Evolutionary conservation across 164 flowering plant species (phyloP).

Genomic region (Vitis amurensis): DNA sequence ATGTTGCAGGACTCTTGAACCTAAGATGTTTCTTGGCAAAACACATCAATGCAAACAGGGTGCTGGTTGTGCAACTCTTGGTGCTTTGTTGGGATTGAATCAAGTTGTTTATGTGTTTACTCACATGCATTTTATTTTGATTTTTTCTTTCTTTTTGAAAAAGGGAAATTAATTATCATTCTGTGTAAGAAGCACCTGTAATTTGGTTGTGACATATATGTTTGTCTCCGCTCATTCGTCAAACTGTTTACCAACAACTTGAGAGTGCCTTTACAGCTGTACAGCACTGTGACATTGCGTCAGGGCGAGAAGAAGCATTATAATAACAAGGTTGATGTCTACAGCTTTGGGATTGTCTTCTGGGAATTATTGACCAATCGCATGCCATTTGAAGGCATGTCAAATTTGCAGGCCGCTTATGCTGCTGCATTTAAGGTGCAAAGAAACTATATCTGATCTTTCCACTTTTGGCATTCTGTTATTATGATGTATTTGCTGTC

Average conservation of each 20-base stretch:
- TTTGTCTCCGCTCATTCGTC: no score
- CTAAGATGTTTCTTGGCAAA: no score
- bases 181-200: no score
- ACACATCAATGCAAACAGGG: no score
- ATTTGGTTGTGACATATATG: no score
- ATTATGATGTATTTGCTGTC: neutral
- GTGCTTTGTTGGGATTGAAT: no score
- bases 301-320: conserved; percentile 97
- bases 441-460: neutral
- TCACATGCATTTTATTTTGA: no score
- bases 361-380: conserved; percentile 92
- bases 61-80: no score
- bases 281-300: conserved; percentile 93
- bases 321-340: conserved; percentile 92
- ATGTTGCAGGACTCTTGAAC: no score
- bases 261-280: conserved; percentile 59
- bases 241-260: conserved; percentile 14
- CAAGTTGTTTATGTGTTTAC: no score
- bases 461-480: neutral
- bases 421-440: conserved; percentile 96
- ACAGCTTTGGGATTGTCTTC: conserved; percentile 91
- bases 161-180: no score
- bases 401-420: conserved; percentile 97
- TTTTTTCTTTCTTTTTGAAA: no score
- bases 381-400: conserved; percentile 98